These are phyloP conservation scores for Entomortierella chlamydospora DNA, from an alignment of 192 early-diverging fungal genomes.

Conservation along the genomic window DNA sequence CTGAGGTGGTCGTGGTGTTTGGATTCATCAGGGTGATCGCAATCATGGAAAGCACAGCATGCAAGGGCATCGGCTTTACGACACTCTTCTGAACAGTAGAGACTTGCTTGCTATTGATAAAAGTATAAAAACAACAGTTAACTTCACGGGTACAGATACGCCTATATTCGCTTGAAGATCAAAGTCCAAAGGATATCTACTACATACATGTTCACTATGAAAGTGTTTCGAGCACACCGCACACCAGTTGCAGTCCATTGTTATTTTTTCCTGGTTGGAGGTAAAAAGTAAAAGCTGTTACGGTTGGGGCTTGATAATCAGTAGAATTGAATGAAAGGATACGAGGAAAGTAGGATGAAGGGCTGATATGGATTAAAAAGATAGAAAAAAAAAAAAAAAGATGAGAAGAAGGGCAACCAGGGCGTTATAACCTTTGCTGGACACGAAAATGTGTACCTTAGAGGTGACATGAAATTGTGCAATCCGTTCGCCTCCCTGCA, in stretches of 20 bases:
- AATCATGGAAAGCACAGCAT: slow-evolving; percentile 48
- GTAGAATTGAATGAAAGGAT: no score
- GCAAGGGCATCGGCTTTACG: slow-evolving; percentile 47
- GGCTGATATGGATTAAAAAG: neutral
- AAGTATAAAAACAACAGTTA: neutral
- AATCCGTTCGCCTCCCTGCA: no score
- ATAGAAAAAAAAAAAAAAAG: neutral
- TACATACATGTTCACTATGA: slow-evolving; percentile 47
- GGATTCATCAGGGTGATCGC: slow-evolving; percentile 41
- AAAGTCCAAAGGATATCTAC: no score
- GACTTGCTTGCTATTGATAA: slow-evolving; percentile 34
- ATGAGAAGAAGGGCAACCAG: neutral
- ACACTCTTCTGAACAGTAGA: slow-evolving; percentile 47
- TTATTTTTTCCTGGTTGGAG: neutral
- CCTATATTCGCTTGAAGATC: no score
- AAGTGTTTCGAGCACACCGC: slow-evolving; percentile 55
- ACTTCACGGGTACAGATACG: neutral
- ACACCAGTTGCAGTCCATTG: slow-evolving; percentile 55
- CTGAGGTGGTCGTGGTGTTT: slow-evolving; percentile 37
- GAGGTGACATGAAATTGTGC: slow-evolving; percentile 16
- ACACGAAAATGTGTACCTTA: slow-evolving; percentile 48
- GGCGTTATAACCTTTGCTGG: slow-evolving; percentile 15
- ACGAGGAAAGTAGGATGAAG: neutral
- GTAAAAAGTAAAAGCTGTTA: no score
- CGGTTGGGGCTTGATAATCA: no score